Base-by-base conservation (phyloP, 1,284 basidiomycete species). In the Entoloma clypeatum region DNA sequence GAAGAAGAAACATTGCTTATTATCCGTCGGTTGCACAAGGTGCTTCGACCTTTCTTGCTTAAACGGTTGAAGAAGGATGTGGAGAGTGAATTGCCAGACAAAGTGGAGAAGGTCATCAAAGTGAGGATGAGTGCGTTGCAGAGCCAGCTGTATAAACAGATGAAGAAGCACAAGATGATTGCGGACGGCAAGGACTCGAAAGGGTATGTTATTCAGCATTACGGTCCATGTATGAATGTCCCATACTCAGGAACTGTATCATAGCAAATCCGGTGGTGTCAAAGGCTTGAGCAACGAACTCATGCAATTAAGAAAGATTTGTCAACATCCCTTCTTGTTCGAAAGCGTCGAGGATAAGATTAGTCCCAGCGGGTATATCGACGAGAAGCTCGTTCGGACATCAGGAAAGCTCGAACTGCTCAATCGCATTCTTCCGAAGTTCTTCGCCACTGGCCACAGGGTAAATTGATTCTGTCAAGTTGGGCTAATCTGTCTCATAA, bases 1-100 rank as follows among this genome's bases (percentile, higher is more conserved):
- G 96, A 99, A 87, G 96, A 99, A 88, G 96, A 99, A 72, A 90
- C 92, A 2, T 74, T 99, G 39, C 86, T 99, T 42, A 93, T 99
- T 58, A 96, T 99, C 63, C 86, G 94, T 53, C 94, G 96, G 64
- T 68, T 99, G 59, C 96, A 99, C 64, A 99, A 99, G 71, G 95
- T 99, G 55, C 77, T 99, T 17, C 83, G 95, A 32, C 96, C 96
- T 4, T 99, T 99, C 84, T 75, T 99, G 63, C 74, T 99, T 41
- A 82, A 96, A 57, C 77, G 96, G 45, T 69, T 99, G 65, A 99
- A 99, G 77, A 97, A 97, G 74, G 96, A 99, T 60, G 96, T 99
- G 52, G 96, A 99, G 71, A 83, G 81, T 44, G 95, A 99, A 67
- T 68, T 99, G 55, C 96, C 96, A 3, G 95, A 99, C 67, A 99